Base-by-base conservation (phyloP, 768 basidiomycete genomes). In the Candolleomyces aberdarensis region DNA sequence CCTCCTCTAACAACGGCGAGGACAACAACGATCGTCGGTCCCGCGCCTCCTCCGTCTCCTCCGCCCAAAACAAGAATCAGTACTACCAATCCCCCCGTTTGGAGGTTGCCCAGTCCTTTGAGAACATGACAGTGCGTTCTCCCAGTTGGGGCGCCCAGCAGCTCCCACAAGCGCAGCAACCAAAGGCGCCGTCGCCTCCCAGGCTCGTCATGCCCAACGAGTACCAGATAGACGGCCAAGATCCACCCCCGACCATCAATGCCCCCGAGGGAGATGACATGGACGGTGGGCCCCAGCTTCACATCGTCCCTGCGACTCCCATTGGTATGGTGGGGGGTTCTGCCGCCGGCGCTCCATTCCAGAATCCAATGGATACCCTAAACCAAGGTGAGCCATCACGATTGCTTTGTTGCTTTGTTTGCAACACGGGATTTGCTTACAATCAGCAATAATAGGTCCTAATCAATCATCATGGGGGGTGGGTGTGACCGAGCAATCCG, bases 281-380 rank as follows among this genome's bases (percentile, higher is more conserved):
- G 58, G 72, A 74, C 9, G 74, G 75, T 17, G 85, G 87, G 0
- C 90, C 88, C 0, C 82, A 82, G 56, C 80, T 94, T 62, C 85
- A 91, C 68, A 87, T 94, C 63, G 90, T 92, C 7, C 92, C 92
- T 46, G 89, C 91, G 20, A 94, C 92, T 3, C 92, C 92, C 8
- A 80, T 94, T 58, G 83, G 82, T 62, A 87, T 85, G 48, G 86
- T 84, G 20, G 85, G 76, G 40, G 79, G 75, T 29, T 75, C 75
- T 41, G 73, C 75, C 61, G 70, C 76, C 22, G 60, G 62, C 43
- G 80, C 75, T 41, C 79, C 82, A 44, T 88, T 86, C 77, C 81
- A 82, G 64, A 74, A 77, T 40, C 76, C 78, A 52, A 70, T 82
- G 64, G 71, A 79, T 62, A 78, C 80, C 17, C 75, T 87, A 54